A percentile compares a stretch with the other conserved stretches of the same genome.
Conservation (phyloP, 805 yeast genomes). For the Torulaspora microellipsoides region DNA sequence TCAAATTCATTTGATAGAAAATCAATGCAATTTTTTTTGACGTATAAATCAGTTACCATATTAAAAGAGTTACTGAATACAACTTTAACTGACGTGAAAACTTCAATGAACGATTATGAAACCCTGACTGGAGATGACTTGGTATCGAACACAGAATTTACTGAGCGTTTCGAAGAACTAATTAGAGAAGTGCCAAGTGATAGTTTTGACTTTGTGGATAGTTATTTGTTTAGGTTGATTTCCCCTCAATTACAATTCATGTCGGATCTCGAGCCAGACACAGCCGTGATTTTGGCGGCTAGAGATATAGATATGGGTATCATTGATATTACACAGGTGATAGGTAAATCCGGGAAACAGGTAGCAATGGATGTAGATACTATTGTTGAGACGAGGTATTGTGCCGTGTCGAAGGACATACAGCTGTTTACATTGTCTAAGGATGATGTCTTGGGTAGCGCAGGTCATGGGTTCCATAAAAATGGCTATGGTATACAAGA, state of each 20-base stretch:
- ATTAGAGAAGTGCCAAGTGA: slow-evolving; percentile 40
- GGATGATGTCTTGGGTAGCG: slow-evolving; percentile 33
- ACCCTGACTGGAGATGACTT: slow-evolving; percentile 14
- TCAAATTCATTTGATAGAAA: slow-evolving; percentile 41
- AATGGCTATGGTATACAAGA: slow-evolving; percentile 30
- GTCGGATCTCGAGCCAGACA: slow-evolving; percentile 42
- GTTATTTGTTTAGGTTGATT: slow-evolving; percentile 49
- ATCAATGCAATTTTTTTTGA: slow-evolving; percentile 42
- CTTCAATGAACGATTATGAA: slow-evolving; percentile 21
- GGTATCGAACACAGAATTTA: slow-evolving; percentile 30
- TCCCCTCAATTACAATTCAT: slow-evolving; percentile 60
- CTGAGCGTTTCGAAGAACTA: slow-evolving; percentile 45
- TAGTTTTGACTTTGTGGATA: slow-evolving; percentile 42
- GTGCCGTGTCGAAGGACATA: slow-evolving; percentile 51
- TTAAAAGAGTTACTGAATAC: slow-evolving; percentile 39
- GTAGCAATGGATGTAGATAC: slow-evolving; percentile 31
- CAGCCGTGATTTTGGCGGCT: slow-evolving; percentile 50
- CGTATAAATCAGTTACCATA: slow-evolving; percentile 46
- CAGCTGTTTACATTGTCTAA: slow-evolving; percentile 49
- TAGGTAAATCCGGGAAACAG: slow-evolving; percentile 28
- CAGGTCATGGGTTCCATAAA: slow-evolving; percentile 29
- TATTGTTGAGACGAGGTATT: slow-evolving; percentile 52
- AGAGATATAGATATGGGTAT: slow-evolving; percentile 56
- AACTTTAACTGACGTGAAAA: slow-evolving; percentile 18
- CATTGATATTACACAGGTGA: slow-evolving; percentile 41